Conservation (phyloP, 2,329 filamentous ascomycete species). For the Dryadomyces quercus-mongolicae region DNA sequence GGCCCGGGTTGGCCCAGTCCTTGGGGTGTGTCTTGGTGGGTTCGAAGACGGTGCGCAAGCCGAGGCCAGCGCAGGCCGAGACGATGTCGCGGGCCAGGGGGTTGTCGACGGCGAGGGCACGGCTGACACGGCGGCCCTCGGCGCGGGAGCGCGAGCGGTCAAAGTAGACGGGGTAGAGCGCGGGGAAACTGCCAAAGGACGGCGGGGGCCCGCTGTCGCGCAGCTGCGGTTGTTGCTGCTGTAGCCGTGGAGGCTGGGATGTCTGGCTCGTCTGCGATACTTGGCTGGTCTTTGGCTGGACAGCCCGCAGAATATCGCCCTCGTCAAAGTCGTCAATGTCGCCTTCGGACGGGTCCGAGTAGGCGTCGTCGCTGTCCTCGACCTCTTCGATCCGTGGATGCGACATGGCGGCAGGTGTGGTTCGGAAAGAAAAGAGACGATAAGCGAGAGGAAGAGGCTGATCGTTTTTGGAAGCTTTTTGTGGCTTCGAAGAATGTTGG, state of each 20-base stretch:
- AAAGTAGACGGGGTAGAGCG: conserved; percentile 93
- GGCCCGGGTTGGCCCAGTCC: conserved; percentile 94
- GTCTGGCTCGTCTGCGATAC: too few relatives aligned
- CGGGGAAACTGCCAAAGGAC: conserved; percentile 66
- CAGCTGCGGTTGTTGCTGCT: conserved; percentile 20
- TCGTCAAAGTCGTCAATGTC: conserved; percentile 59
- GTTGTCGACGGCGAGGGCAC: conserved; percentile 62
- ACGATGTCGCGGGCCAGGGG: conserved; percentile 84
- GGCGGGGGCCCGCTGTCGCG: conserved; percentile 25
- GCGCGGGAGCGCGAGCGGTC: conserved; percentile 62
- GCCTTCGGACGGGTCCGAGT: conserved; percentile 77
- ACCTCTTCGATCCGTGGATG: conserved; percentile 89
- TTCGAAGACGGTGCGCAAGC: conserved; percentile 68
- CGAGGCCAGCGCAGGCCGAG: conserved; percentile 65
- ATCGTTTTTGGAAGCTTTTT: too few relatives aligned
- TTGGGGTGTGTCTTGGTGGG: conserved; percentile 87
- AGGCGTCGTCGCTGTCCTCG: conserved; percentile 61
- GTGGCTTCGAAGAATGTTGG: background rate
- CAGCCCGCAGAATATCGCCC: conserved; percentile 40
- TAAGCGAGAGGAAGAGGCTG: too few relatives aligned
- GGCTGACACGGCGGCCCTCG: conserved; percentile 68
- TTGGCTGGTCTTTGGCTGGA: conserved; percentile 13
- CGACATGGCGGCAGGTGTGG: conserved; percentile 46
- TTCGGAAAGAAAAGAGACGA: background rate
- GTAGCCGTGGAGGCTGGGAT: conserved; percentile 16